These are phyloP conservation scores for Proliferodiscus dingleyae DNA, from an alignment of 2,329 filamentous ascomycete genomes.

Conservation along the genomic window DNA sequence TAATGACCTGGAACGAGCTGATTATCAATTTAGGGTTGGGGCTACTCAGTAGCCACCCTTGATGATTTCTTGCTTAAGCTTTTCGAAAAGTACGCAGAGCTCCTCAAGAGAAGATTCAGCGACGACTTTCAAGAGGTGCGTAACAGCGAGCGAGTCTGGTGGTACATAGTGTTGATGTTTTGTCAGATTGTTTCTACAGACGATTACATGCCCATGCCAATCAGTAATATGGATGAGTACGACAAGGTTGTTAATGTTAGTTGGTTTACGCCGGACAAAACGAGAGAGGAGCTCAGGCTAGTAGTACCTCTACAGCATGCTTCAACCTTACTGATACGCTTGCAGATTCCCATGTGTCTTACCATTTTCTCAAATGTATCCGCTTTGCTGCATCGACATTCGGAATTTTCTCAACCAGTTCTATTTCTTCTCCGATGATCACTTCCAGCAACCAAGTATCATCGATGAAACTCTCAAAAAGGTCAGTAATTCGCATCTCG, in stretches of 20 bases:
- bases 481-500: constrained; percentile 37
- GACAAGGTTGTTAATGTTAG: constrained; percentile 93
- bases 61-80: constrained; percentile 82
- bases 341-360: constrained; percentile 85
- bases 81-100: constrained; percentile 89
- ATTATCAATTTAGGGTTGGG: constrained; percentile 62
- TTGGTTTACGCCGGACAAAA: constrained; percentile 87
- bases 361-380: constrained; percentile 98
- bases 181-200: constrained; percentile 72
- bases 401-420: constrained; percentile 97
- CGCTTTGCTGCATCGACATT: constrained; percentile 95
- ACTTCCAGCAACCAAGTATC: constrained; percentile 83
- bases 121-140: constrained; percentile 87
- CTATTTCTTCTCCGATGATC: constrained; percentile 94
- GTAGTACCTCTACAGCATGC: constrained; percentile 27
- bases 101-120: constrained; percentile 86
- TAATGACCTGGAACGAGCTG: neutral
- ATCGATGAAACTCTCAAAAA: constrained; percentile 88
- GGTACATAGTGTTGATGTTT: constrained; percentile 12
- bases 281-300: constrained; percentile 68
- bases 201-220: constrained; percentile 99
- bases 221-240: constrained; percentile 84
- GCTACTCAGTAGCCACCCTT: constrained; percentile 75
- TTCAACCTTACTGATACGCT: constrained; percentile 1
- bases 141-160: constrained; percentile 1